Percentiles rank a stretch among this genome's conserved stretches.
Evolutionary conservation across 108 stramenopile genomes (phyloP).

Genomic region (Aurantiochytrium sp.): DNA sequence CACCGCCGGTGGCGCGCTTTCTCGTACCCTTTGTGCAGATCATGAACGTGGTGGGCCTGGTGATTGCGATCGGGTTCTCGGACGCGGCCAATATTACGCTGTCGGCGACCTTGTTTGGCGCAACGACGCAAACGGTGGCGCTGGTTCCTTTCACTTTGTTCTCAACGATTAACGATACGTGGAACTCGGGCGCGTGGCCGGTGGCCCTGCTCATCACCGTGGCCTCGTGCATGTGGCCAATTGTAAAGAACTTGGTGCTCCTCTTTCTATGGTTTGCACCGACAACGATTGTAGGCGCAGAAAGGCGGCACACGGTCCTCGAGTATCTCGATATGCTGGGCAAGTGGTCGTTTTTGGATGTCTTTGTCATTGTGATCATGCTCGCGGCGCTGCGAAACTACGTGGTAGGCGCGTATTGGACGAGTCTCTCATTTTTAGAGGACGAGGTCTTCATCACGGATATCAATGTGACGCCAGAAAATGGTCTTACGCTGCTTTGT

Average conservation of each 20-base stretch:
- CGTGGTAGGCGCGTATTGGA: neutral
- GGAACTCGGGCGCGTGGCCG: conserved; percentile 11
- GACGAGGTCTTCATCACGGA: conserved; percentile 1
- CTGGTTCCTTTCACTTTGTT: neutral
- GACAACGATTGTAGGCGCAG: neutral
- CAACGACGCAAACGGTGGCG: neutral
- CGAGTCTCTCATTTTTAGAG: neutral
- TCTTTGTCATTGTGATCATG: neutral
- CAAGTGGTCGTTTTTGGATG: conserved; percentile 15
- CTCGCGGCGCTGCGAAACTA: conserved; percentile 14
- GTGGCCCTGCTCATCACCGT: neutral
- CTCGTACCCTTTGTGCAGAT: neutral
- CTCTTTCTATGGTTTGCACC: neutral
- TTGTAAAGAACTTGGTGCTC: neutral
- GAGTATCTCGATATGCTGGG: conserved; percentile 14
- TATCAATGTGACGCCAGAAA: neutral
- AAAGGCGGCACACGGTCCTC: neutral
- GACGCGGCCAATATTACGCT: neutral
- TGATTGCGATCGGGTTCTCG: neutral
- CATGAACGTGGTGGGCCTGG: conserved; percentile 2
- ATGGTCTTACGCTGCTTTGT: neutral
- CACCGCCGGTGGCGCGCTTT: neutral
- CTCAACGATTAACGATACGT: neutral
- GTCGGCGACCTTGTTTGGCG: neutral
- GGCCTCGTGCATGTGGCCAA: conserved; percentile 13